Percentiles rank a stretch among this genome's conserved stretches.
Evolutionary conservation across 129 eudicot species (phyloP).

Genomic region (Chrysanthemum makinoi): DNA sequence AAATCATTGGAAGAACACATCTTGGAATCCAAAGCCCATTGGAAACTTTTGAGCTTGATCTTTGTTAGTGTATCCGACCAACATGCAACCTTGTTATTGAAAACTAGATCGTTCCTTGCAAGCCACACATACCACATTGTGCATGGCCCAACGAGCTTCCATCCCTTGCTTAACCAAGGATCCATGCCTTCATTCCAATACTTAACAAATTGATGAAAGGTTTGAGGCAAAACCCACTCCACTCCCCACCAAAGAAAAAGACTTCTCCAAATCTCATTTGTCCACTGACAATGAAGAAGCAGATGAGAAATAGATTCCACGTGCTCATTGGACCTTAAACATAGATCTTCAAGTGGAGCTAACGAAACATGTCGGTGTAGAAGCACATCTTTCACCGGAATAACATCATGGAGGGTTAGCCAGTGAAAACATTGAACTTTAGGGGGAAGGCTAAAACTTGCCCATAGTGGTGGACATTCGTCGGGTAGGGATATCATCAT

Average conservation of each 20-base stretch:
- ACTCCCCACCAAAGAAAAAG: neutral
- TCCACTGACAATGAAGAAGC: neutral
- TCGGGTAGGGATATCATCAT: no score
- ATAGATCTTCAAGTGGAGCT: no score
- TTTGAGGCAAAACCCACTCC: neutral
- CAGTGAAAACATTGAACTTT: no score
- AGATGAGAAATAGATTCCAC: no score
- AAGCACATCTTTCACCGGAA: no score
- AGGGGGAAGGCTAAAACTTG: no score
- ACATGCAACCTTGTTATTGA: neutral
- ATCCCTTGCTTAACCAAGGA: neutral
- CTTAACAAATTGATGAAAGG: neutral
- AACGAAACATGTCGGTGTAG: no score
- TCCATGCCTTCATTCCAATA: neutral
- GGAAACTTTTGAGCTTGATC: neutral
- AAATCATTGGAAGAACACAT: neutral
- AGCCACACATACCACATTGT: neutral
- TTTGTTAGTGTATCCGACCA: neutral
- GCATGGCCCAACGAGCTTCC: neutral
- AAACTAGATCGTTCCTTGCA: neutral
- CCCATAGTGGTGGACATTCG: no score
- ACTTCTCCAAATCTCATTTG: neutral
- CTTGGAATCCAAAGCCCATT: neutral
- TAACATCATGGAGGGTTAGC: no score
- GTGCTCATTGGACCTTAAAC: no score